Conservation (phyloP, 2,329 filamentous ascomycete genomes). For the Clarireedia paspali region DNA sequence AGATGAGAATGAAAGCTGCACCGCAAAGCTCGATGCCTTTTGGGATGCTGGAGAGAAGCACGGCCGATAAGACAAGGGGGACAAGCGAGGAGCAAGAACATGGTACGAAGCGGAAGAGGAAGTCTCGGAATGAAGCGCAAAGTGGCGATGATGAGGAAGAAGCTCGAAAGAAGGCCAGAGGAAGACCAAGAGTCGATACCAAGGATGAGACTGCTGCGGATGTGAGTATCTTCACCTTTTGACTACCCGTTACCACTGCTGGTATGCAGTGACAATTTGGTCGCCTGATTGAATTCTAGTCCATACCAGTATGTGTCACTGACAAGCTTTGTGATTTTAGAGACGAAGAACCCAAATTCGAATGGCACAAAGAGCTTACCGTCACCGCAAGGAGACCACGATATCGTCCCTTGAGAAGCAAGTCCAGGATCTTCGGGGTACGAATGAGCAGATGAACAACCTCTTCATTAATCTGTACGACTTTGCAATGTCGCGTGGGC, state of each 20-base stretch:
- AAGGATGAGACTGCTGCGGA: slow-evolving; percentile 71
- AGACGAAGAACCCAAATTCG: slow-evolving; percentile 82
- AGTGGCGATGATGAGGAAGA: slow-evolving; percentile 35
- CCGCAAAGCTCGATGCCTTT: slow-evolving; percentile 18
- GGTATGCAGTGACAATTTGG: not conserved
- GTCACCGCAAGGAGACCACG: slow-evolving; percentile 75
- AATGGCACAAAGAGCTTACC: slow-evolving; percentile 77
- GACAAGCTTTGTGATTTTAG: slow-evolving; percentile 33
- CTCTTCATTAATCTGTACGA: slow-evolving; percentile 63
- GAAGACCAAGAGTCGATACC: slow-evolving; percentile 68
- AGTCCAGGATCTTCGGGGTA: slow-evolving; percentile 60
- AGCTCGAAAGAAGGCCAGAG: slow-evolving; percentile 55
- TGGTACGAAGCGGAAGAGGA: slow-evolving; percentile 29
- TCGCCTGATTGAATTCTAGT: not conserved
- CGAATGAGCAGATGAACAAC: slow-evolving; percentile 66
- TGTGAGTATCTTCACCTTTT: slow-evolving; percentile 44
- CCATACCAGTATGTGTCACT: not conserved
- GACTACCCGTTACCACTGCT: not conserved
- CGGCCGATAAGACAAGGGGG: slow-evolving; percentile 12
- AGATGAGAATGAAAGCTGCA: slow-evolving; percentile 4
- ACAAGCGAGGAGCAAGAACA: slow-evolving; percentile 20
- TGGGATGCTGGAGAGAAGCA: slow-evolving; percentile 18
- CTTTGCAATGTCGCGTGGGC: slow-evolving; percentile 47
- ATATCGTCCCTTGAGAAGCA: slow-evolving; percentile 66
- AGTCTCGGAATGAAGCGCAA: slow-evolving; percentile 26